These are phyloP conservation scores for Kwoniella botswanensis DNA, from an alignment of 768 basidiomycete species.

Conservation along the genomic window DNA sequence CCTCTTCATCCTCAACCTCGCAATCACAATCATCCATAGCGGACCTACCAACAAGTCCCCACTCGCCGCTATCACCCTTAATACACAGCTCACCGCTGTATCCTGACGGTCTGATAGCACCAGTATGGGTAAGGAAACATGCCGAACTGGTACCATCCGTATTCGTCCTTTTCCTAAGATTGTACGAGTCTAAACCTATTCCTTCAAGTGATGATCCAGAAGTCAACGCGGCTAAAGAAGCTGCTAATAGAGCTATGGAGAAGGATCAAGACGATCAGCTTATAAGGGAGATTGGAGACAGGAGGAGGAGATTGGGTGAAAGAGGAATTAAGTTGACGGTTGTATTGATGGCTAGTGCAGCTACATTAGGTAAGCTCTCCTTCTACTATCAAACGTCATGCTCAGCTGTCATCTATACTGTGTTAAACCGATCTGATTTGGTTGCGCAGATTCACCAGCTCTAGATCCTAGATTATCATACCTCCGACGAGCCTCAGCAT, in stretches of 20 bases:
- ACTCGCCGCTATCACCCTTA: constrained; percentile 92
- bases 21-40: constrained; percentile 61
- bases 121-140: constrained; percentile 98
- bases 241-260: constrained; percentile 64
- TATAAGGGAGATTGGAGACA: constrained; percentile 74
- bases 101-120: constrained; percentile 95
- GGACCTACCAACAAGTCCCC: constrained; percentile 61
- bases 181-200: constrained; percentile 68
- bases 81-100: constrained; percentile 84
- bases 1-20: constrained; percentile 19
- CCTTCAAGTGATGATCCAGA: constrained; percentile 63
- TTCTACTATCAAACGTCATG: not conserved
- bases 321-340: constrained; percentile 92
- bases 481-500: constrained; percentile 82
- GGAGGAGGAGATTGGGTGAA: constrained; percentile 80
- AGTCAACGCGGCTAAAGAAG: constrained; percentile 25
- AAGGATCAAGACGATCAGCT: constrained; percentile 74
- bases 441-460: constrained; percentile 72
- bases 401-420: not conserved
- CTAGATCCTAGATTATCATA: constrained; percentile 82
- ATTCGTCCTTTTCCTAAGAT: constrained; percentile 84
- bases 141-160: constrained; percentile 88
- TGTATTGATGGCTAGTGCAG: constrained; percentile 85
- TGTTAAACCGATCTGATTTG: too few species aligned
- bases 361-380: constrained; percentile 73